phyloP scores from a whole-genome alignment of 164 flowering plant genomes.

The Cinnamomum chago region DNA sequence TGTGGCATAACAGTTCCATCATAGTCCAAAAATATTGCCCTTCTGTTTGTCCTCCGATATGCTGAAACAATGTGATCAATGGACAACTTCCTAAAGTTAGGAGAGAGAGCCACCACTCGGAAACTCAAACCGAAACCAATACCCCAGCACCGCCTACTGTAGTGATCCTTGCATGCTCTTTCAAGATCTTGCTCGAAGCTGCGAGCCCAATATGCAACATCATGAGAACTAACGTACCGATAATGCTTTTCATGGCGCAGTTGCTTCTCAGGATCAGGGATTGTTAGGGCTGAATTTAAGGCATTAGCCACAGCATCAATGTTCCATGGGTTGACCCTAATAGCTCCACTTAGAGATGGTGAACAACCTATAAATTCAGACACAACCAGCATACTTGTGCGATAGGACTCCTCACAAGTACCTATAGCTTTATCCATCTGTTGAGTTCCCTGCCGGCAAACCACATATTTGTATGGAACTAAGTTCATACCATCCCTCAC shows the following conservation, averaged over 20 bases:
- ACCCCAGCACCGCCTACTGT: constrained; percentile 15
- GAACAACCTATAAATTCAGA: constrained; percentile 24
- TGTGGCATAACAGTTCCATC: constrained; percentile 22
- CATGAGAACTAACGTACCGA: constrained; percentile 18
- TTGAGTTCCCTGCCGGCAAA: constrained; percentile 19
- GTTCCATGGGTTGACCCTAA: constrained; percentile 24
- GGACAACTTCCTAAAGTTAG: constrained; percentile 16
- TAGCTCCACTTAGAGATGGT: constrained; percentile 22
- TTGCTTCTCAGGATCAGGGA: constrained; percentile 14
- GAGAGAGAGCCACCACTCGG: constrained; percentile 14
- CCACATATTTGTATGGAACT: constrained; percentile 19
- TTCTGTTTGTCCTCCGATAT: constrained; percentile 13
- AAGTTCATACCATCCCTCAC: constrained; percentile 26
- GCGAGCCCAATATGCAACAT: constrained; percentile 19
- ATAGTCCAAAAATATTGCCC: constrained; percentile 22
- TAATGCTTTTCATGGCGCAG: constrained; percentile 23
- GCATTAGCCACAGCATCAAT: constrained; percentile 20
- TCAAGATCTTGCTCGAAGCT: constrained; percentile 17
- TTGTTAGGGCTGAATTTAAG: constrained; percentile 8
- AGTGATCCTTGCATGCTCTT: constrained; percentile 19
- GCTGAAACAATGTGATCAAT: constrained; percentile 17
- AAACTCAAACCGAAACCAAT: constrained; percentile 21
- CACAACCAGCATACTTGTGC: constrained; percentile 17
- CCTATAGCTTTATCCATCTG: constrained; percentile 7
- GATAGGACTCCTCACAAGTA: not conserved